phyloP scores from a whole-genome alignment of 148 eudicot species.

The Vaccinium darrowii region DNA sequence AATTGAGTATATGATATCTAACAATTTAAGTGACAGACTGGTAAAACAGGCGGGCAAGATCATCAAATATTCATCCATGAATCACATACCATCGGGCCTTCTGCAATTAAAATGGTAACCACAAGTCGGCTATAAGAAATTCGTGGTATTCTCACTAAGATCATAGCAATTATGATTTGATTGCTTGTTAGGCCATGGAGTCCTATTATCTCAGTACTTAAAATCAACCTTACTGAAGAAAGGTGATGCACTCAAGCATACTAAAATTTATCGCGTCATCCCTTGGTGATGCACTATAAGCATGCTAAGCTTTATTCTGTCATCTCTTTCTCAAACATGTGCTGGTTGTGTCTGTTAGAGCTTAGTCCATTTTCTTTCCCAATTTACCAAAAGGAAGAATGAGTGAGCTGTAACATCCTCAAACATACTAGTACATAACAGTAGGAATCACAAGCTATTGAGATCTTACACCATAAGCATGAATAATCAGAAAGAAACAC shows the following conservation, averaged over 20 bases:
- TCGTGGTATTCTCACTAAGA: background rate
- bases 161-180: background rate
- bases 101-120: background rate
- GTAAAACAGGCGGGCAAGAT: background rate
- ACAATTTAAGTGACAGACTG: background rate
- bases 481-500: background rate
- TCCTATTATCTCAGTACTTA: background rate
- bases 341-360: background rate
- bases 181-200: background rate
- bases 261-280: background rate
- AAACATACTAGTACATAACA: background rate
- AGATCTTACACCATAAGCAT: background rate
- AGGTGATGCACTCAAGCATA: background rate
- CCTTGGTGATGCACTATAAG: background rate
- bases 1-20: background rate
- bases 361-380: background rate
- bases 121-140: background rate
- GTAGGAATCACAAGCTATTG: background rate
- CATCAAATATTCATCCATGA: background rate
- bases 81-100: background rate
- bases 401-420: background rate
- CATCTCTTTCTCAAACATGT: background rate
- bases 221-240: background rate
- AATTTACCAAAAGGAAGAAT: background rate
- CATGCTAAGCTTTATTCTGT: background rate